A percentile compares a stretch with the other conserved stretches of the same genome.
These are phyloP conservation scores for Pisolithus sp. DNA, from an alignment of 768 basidiomycete species.

Conservation along the genomic window DNA sequence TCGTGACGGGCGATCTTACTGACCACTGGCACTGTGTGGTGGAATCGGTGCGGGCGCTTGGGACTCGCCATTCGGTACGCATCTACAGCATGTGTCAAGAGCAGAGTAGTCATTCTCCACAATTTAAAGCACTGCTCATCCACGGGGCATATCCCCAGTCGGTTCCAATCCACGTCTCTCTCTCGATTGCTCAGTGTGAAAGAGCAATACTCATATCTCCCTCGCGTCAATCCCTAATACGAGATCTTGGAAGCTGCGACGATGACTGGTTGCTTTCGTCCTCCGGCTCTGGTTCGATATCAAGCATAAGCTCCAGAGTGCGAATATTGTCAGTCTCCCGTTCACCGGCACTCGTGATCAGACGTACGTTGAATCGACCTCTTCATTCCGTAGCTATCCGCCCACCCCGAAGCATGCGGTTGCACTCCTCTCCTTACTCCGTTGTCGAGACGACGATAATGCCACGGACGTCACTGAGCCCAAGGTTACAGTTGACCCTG, in stretches of 20 bases:
- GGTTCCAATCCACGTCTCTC: slow-evolving; percentile 60
- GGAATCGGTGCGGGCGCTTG: too few species aligned
- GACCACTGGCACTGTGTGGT: too few species aligned
- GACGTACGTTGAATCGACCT: slow-evolving; percentile 3
- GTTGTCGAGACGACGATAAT: slow-evolving; percentile 19
- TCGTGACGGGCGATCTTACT: not conserved
- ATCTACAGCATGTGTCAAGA: not conserved
- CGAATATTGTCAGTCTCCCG: slow-evolving; percentile 47
- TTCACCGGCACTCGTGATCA: not conserved
- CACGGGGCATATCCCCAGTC: slow-evolving; percentile 60
- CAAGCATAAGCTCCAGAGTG: slow-evolving; percentile 36
- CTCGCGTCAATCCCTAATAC: slow-evolving; percentile 38
- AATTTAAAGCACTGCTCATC: slow-evolving; percentile 53
- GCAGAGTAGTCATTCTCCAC: slow-evolving; percentile 32
- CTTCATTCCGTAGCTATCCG: slow-evolving; percentile 46
- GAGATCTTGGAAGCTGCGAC: slow-evolving; percentile 39
- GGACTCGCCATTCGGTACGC: too few species aligned
- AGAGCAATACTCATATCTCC: slow-evolving; percentile 48
- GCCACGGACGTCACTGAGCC: slow-evolving; percentile 17
- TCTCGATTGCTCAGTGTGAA: slow-evolving; percentile 37
- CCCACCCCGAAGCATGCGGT: slow-evolving; percentile 52
- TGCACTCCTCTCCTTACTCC: slow-evolving; percentile 45
- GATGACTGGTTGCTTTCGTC: slow-evolving; percentile 39
- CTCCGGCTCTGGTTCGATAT: slow-evolving; percentile 33
- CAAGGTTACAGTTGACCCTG: slow-evolving; percentile 30